Evolutionary conservation across 345 rosid species (phyloP).

Genomic region (Eucalyptus curtisii): DNA sequence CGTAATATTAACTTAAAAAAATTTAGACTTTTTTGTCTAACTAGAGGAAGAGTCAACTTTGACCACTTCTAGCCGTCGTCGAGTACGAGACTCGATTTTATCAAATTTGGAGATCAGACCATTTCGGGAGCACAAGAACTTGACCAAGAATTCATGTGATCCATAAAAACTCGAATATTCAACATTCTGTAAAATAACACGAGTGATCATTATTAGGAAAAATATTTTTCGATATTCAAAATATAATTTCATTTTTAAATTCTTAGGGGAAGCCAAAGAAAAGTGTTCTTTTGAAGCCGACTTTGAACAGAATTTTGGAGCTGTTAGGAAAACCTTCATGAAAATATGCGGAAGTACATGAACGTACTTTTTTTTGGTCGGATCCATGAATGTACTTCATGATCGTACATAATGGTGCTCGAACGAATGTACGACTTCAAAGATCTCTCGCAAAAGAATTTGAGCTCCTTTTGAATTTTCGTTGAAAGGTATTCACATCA

Average conservation of each 20-base stretch:
- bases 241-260: not conserved
- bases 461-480: not conserved
- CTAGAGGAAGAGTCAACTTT: not conserved
- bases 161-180: too few species aligned
- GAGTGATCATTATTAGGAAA: rapidly evolving
- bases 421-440: not conserved
- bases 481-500: not conserved
- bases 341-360: not conserved
- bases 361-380: not conserved
- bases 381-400: not conserved
- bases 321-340: not conserved
- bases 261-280: not conserved
- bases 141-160: not conserved
- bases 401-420: not conserved
- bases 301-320: not conserved
- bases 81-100: not conserved
- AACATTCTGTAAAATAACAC: too few species aligned
- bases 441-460: not conserved
- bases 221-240: rapidly evolving
- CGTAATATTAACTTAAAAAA: rapidly evolving
- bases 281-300: rapidly evolving
- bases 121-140: not conserved
- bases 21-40: not conserved
- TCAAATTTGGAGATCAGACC: not conserved
- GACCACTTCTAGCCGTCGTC: not conserved